phyloP scores from a whole-genome alignment of 768 basidiomycete species.

The Leccinum incarnatum region DNA sequence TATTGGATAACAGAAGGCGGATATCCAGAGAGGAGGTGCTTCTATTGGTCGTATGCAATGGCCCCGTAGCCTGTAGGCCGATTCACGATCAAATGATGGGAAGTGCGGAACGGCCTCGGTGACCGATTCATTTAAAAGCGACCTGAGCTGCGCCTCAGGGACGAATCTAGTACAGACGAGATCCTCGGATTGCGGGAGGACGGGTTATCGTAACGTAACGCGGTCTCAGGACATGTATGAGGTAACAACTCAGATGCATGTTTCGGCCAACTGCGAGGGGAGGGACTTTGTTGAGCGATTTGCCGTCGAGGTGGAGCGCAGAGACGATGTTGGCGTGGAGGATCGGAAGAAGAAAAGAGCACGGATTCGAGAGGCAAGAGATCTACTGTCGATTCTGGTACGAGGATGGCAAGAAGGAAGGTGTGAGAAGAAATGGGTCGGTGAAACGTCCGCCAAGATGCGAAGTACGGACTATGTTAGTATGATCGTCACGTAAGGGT shows the following conservation, averaged over 20 bases:
- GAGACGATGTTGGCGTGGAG: conserved; percentile 5
- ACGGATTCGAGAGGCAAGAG: conserved; percentile 3
- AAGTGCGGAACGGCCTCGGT: conserved; percentile 6
- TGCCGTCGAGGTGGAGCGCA: neutral
- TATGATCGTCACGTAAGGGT: conserved; percentile 1
- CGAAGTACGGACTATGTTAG: neutral
- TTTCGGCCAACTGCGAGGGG: neutral
- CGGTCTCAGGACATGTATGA: neutral
- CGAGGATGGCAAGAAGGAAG: conserved; percentile 12
- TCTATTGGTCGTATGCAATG: conserved; percentile 1
- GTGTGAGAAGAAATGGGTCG: conserved; percentile 1
- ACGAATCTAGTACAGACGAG: neutral
- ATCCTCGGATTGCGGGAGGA: conserved; percentile 19
- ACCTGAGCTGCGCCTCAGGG: conserved; percentile 1
- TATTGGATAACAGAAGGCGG: conserved; percentile 2
- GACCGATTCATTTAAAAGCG: conserved; percentile 7
- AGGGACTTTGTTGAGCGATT: neutral
- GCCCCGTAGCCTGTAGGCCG: neutral
- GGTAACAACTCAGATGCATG: conserved; percentile 9
- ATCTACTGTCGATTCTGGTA: neutral
- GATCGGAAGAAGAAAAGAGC: conserved; percentile 14
- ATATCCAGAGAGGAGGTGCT: neutral
- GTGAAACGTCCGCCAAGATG: neutral
- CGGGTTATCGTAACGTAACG: conserved; percentile 1
- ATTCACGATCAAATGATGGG: conserved; percentile 18